Percentiles rank a stretch among this genome's conserved stretches.
Evolutionary conservation across 306 rosid genomes (phyloP).

Genomic region (Medicago arabica): DNA sequence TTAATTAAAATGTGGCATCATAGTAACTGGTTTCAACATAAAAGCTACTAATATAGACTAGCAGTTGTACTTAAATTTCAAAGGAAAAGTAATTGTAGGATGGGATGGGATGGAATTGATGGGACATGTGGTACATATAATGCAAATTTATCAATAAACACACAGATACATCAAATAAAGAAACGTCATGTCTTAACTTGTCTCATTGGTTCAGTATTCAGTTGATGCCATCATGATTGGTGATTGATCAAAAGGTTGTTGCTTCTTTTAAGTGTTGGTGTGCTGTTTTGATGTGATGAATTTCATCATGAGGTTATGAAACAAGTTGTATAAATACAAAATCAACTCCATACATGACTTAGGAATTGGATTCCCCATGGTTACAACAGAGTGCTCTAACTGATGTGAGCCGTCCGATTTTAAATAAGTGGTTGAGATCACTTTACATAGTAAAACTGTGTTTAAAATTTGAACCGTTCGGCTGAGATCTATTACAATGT

Average conservation of each 20-base stretch:
- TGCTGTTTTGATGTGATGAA: conserved; percentile 26
- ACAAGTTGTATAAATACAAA: not conserved
- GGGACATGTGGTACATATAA: conserved; percentile 17
- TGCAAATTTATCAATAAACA: not conserved
- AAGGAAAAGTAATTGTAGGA: not conserved
- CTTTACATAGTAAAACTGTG: too few relatives aligned
- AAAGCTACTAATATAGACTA: not conserved
- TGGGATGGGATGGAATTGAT: conserved; percentile 35
- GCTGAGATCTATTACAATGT: too few relatives aligned
- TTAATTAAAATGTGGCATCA: not conserved
- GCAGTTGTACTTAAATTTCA: not conserved
- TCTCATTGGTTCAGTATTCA: conserved; percentile 19
- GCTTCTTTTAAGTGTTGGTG: conserved; percentile 36
- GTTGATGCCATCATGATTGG: conserved; percentile 41
- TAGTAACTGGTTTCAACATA: conserved; percentile 3
- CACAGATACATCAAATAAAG: conserved; percentile 11
- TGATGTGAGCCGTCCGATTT: too few relatives aligned
- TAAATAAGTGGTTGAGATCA: too few relatives aligned
- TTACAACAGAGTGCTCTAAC: too few relatives aligned
- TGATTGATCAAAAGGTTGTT: conserved; percentile 45
- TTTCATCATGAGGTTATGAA: not conserved
- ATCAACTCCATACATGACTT: too few relatives aligned
- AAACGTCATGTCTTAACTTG: conserved; percentile 35
- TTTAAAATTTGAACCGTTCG: too few relatives aligned
- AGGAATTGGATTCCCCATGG: too few relatives aligned